Evolutionary conservation across 106 monocot genomes (phyloP).

Genomic region (Acorus gramineus): DNA sequence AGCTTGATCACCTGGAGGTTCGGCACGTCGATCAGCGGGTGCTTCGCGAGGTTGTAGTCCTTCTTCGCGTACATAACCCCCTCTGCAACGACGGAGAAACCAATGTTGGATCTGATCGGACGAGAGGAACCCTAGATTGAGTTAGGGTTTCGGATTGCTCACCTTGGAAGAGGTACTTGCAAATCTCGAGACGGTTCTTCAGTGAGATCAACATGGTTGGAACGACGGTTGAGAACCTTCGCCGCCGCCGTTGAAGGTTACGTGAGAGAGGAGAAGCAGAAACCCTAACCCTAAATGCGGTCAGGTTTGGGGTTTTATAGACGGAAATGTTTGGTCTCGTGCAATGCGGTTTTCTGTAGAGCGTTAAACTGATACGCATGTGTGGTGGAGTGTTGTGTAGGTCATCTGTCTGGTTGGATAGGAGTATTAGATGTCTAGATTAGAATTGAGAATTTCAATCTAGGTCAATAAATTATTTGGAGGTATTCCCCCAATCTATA

Average conservation of each 20-base stretch:
- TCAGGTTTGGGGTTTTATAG: too few relatives aligned
- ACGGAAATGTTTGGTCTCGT: too few relatives aligned
- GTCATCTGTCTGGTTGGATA: too few relatives aligned
- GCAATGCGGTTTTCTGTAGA: too few relatives aligned
- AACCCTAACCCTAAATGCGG: background rate
- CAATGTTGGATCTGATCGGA: background rate
- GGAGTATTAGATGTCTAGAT: too few relatives aligned
- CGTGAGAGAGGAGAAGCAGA: background rate
- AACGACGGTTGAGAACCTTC: background rate
- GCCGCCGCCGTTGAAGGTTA: background rate
- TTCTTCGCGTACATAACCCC: constrained; percentile 59
- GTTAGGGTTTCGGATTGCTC: background rate
- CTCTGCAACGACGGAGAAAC: constrained; percentile 14
- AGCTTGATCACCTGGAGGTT: constrained; percentile 54
- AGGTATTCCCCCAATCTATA: too few relatives aligned
- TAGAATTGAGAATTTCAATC: too few relatives aligned
- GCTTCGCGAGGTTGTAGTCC: constrained; percentile 48
- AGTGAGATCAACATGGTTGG: constrained; percentile 12
- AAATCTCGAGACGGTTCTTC: constrained; percentile 36
- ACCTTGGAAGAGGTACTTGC: constrained; percentile 48
- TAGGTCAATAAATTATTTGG: too few relatives aligned
- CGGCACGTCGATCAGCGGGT: constrained; percentile 39
- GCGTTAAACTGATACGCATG: too few relatives aligned
- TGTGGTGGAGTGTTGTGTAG: too few relatives aligned
- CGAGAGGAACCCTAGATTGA: background rate